Percentiles rank a stretch among this genome's conserved stretches.
Evolutionary conservation across 1,284 basidiomycete species (phyloP).

Genomic region (Omphalotus olearius): DNA sequence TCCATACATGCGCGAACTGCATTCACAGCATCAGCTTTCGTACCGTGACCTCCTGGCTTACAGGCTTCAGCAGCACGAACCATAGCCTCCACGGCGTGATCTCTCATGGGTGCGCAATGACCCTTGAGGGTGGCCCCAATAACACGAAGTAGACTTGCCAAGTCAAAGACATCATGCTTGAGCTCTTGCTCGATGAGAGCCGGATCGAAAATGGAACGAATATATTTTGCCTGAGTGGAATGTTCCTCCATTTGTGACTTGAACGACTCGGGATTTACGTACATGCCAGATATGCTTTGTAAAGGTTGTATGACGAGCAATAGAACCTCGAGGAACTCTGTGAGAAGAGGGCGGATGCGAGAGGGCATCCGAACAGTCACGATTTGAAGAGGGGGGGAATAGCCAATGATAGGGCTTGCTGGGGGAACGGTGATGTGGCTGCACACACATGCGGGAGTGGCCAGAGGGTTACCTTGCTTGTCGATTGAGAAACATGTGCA

Average conservation of each 20-base stretch:
- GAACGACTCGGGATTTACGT: constrained; percentile 47
- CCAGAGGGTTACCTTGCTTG: constrained; percentile 44
- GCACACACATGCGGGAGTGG: constrained; percentile 54
- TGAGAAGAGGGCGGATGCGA: constrained; percentile 68
- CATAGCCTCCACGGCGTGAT: constrained; percentile 82
- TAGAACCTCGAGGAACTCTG: constrained; percentile 80
- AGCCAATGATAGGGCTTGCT: constrained; percentile 40
- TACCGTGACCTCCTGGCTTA: constrained; percentile 47
- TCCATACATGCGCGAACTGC: constrained; percentile 86
- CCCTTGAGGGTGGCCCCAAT: constrained; percentile 83
- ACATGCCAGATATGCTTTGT: constrained; percentile 46
- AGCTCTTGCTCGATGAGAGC: constrained; percentile 80
- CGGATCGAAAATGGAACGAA: constrained; percentile 64
- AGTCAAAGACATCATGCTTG: constrained; percentile 75
- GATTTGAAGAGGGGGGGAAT: constrained; percentile 35
- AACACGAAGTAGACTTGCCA: constrained; percentile 73
- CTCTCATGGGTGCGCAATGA: constrained; percentile 92
- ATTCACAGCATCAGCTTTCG: constrained; percentile 61
- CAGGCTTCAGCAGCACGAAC: constrained; percentile 62
- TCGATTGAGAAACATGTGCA: constrained; percentile 86
- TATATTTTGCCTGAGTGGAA: constrained; percentile 52
- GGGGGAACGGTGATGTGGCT: constrained; percentile 34
- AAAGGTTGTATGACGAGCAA: constrained; percentile 79
- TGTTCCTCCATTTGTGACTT: constrained; percentile 54
- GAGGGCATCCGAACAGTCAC: constrained; percentile 69